phyloP scores from a whole-genome alignment of 106 monocot species.

The Chionographis japonica region DNA sequence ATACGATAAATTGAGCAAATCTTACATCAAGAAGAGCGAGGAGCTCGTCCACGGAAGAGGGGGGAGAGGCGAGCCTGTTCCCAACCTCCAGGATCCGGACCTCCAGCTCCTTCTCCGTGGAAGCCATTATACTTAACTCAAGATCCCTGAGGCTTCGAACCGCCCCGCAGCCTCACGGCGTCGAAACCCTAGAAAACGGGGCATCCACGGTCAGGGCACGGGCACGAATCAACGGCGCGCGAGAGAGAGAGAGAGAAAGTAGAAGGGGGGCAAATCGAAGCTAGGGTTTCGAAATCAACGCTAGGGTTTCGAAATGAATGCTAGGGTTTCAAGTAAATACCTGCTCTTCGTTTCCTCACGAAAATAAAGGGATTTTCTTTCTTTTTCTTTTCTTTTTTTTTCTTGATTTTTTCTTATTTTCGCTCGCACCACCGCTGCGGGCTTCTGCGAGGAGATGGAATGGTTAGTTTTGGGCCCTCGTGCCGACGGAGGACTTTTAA shows the following conservation, averaged over 20 bases:
- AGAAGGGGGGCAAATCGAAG: background rate
- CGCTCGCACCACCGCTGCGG: too few species aligned
- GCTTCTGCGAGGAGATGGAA: too few species aligned
- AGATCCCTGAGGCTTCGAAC: background rate
- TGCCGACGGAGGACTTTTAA: too few species aligned
- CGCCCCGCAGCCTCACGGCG: background rate
- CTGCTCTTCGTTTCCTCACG: too few species aligned
- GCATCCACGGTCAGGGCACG: background rate
- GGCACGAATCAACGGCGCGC: too few species aligned
- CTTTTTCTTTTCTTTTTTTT: too few species aligned
- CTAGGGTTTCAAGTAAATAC: too few species aligned
- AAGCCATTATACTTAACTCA: constrained; percentile 16
- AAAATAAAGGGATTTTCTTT: too few species aligned
- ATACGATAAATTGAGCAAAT: too few species aligned
- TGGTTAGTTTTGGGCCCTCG: too few species aligned
- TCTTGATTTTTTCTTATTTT: too few species aligned
- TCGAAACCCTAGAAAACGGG: constrained; percentile 25
- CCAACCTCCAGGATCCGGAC: constrained; percentile 37
- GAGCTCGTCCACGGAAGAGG: constrained; percentile 31
- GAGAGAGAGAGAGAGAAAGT: too few species aligned
- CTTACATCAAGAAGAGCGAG: constrained; percentile 57
- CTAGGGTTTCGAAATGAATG: background rate
- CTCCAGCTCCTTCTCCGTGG: constrained; percentile 43
- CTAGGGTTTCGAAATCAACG: background rate
- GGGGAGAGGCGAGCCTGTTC: constrained; percentile 27